Percentiles rank a stretch among this genome's conserved stretches.
phyloP scores from a whole-genome alignment of 2,329 filamentous ascomycete species.

The Colletotrichum tropicicola region DNA sequence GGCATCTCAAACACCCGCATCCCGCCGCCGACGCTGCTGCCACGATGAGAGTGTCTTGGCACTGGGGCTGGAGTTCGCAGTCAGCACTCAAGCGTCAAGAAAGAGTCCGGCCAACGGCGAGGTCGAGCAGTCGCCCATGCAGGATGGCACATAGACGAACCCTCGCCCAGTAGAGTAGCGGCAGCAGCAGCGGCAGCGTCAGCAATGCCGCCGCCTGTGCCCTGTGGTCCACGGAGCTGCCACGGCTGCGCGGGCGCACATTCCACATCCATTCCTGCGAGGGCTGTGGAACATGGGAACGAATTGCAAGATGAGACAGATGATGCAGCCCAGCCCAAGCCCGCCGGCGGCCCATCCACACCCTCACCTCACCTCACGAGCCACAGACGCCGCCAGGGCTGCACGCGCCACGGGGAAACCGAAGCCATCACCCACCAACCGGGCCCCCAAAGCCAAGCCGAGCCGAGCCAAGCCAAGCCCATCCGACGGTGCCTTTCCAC shows the following conservation, averaged over 20 bases:
- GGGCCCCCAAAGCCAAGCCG: conserved; percentile 4
- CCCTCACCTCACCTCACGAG: conserved; percentile 13
- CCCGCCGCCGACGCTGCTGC: conserved; percentile 17
- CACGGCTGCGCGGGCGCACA: conserved; percentile 19
- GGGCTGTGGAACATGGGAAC: conserved; percentile 24
- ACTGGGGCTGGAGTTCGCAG: neutral
- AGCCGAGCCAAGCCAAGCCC: conserved; percentile 23
- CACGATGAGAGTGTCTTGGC: conserved; percentile 22
- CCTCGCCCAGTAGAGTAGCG: too few relatives aligned
- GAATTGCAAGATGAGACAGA: conserved; percentile 28
- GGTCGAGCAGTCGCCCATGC: neutral
- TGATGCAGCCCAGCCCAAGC: conserved; percentile 26
- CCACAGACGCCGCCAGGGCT: conserved; percentile 14
- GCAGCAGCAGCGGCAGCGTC: neutral
- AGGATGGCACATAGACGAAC: neutral
- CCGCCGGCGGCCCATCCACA: conserved; percentile 19
- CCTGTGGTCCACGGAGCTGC: neutral
- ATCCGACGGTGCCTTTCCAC: neutral
- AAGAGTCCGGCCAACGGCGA: too few relatives aligned
- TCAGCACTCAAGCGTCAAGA: neutral
- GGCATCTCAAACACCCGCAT: conserved; percentile 25
- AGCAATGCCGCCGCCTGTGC: neutral
- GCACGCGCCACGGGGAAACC: conserved; percentile 29
- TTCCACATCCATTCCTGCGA: conserved; percentile 22
- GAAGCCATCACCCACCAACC: conserved; percentile 19